Evolutionary conservation across 345 rosid species (phyloP).

Genomic region (Brassica napus): Da-Ae NC_063451.1:28895501-28896000

Average conservation of each 20-base stretch:
- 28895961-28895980: conserved; percentile 46
- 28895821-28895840: conserved; percentile 3
- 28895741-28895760: not conserved
- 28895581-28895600: not conserved
- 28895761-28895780: conserved; percentile 14
- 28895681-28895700: not conserved
- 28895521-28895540: not conserved
- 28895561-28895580: not conserved
- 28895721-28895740: conserved; percentile 5
- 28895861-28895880: conserved; percentile 5
- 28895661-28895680: not conserved
- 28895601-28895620: not conserved
- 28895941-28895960: conserved; percentile 38
- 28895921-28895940: conserved; percentile 39
- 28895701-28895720: not conserved
- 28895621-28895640: not conserved
- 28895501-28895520: not conserved
- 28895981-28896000: conserved; percentile 29
- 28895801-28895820: conserved; percentile 18
- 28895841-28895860: not conserved
- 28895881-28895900: conserved; percentile 7
- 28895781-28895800: conserved; percentile 12
- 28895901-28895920: conserved; percentile 40
- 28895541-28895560: not conserved
- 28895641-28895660: not conserved